A percentile compares a stretch with the other conserved stretches of the same genome.
Conservation (phyloP, 257 asterid genomes). For the Thymus quinquecostatus region DNA sequence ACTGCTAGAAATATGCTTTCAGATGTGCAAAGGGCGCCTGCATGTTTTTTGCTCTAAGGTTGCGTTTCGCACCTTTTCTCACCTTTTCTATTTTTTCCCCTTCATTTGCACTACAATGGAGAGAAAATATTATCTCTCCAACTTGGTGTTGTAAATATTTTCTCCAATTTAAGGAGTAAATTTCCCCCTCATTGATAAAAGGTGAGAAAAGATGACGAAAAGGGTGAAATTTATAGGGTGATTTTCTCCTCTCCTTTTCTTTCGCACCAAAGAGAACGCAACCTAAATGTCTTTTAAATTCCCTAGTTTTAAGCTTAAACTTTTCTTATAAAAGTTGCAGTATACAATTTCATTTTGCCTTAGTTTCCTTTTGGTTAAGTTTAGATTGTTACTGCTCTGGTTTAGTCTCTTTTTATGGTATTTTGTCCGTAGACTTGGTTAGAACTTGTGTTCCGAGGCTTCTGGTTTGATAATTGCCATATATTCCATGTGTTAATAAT, state of each 20-base stretch:
- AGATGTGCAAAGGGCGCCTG: neutral
- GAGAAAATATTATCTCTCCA: too few species aligned
- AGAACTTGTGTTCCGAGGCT: neutral
- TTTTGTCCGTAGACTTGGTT: neutral
- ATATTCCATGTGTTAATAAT: too few species aligned
- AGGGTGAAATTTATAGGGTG: too few species aligned
- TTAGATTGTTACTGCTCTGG: neutral
- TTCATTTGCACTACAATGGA: too few species aligned
- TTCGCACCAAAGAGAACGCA: too few species aligned
- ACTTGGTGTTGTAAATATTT: too few species aligned
- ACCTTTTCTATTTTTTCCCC: too few species aligned
- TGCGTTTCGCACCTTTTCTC: too few species aligned
- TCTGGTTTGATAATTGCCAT: neutral
- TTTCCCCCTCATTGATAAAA: too few species aligned
- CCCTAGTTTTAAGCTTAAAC: neutral
- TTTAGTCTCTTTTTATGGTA: neutral
- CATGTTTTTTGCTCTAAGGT: neutral
- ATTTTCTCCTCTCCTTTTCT: too few species aligned
- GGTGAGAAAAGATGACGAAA: too few species aligned
- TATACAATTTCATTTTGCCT: neutral
- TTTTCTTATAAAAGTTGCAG: neutral
- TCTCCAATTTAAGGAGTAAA: too few species aligned
- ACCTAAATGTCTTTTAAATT: neutral
- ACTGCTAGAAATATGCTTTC: conserved; percentile 2
- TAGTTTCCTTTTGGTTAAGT: neutral